A percentile compares a stretch with the other conserved stretches of the same genome.
These are phyloP conservation scores for Aspergillus bertholletiae DNA, from an alignment of 495 filamentous ascomycete species.

Conservation along the genomic window DNA sequence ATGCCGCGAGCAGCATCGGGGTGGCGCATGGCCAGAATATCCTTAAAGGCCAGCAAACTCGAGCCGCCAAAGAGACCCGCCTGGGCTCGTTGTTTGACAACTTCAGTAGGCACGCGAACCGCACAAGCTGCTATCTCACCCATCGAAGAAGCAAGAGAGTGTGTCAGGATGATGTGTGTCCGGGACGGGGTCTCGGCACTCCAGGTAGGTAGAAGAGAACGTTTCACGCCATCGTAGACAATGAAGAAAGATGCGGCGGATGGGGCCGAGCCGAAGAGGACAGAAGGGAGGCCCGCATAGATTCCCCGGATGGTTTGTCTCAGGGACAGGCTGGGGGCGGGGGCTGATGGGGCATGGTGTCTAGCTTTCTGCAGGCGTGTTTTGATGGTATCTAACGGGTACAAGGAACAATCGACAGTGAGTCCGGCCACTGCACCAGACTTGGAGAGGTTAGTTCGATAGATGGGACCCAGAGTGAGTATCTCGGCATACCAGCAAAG, in stretches of 20 bases:
- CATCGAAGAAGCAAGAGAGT: conserved; percentile 83
- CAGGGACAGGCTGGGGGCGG: conserved; percentile 31
- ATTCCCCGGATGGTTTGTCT: conserved; percentile 64
- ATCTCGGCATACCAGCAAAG: conserved; percentile 33
- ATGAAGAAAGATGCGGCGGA: conserved; percentile 98
- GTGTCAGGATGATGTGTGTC: conserved; percentile 46
- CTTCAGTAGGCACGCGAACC: conserved; percentile 91
- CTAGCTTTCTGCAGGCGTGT: conserved; percentile 85
- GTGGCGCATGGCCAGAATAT: conserved; percentile 60
- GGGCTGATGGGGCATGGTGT: conserved; percentile 70
- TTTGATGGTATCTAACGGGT: conserved; percentile 89
- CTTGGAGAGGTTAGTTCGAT: conserved; percentile 23
- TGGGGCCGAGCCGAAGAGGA: conserved; percentile 79
- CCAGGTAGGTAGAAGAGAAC: conserved; percentile 37
- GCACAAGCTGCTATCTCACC: conserved; percentile 93
- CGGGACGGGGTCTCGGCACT: conserved; percentile 25
- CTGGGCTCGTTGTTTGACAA: conserved; percentile 94
- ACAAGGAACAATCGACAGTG: conserved; percentile 86
- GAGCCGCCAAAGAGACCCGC: conserved; percentile 63
- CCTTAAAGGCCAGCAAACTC: conserved; percentile 53
- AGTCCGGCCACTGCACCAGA: conserved; percentile 81
- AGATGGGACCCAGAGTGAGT: neutral
- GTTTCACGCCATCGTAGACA: conserved; percentile 85
- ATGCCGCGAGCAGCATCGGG: conserved; percentile 27
- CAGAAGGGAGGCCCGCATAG: conserved; percentile 63